Evolutionary conservation across 176 grass and related monocot species (phyloP).

Genomic region (Themeda triandra): DNA sequence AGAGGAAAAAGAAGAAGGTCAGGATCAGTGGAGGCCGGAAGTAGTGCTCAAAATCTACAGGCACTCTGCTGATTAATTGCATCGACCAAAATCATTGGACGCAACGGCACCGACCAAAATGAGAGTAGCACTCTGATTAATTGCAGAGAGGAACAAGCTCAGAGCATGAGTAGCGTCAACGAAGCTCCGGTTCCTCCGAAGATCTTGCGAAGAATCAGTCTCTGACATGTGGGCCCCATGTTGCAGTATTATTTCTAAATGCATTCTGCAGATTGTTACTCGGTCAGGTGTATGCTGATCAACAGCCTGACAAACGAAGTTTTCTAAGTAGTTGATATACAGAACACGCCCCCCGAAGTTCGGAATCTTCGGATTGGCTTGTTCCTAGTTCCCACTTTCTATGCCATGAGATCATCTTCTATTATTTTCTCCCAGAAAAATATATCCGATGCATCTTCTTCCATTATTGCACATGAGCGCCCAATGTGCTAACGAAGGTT

Average conservation of each 20-base stretch:
- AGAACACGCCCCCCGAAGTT: background rate
- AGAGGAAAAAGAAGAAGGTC: background rate
- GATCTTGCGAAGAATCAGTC: background rate
- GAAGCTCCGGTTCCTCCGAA: background rate
- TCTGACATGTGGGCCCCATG: background rate
- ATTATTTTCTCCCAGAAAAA: background rate
- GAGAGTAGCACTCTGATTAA: background rate
- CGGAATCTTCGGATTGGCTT: conserved; percentile 13
- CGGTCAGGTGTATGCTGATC: background rate
- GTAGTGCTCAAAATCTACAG: background rate
- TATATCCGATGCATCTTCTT: background rate
- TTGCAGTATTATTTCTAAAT: too few relatives aligned
- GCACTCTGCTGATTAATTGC: too few relatives aligned
- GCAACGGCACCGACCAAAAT: background rate
- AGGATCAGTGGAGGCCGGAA: background rate
- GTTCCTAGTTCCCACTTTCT: background rate
- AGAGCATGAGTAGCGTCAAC: background rate
- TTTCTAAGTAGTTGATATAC: background rate
- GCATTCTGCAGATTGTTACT: too few relatives aligned
- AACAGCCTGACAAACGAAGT: background rate
- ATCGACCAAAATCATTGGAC: too few relatives aligned
- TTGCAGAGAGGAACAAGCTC: background rate
- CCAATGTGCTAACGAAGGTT: background rate
- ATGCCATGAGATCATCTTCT: background rate
- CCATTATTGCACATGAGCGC: conserved; percentile 6